Evolutionary conservation across 495 filamentous ascomycete genomes (phyloP).

Genomic region (Neurospora africana): DNA sequence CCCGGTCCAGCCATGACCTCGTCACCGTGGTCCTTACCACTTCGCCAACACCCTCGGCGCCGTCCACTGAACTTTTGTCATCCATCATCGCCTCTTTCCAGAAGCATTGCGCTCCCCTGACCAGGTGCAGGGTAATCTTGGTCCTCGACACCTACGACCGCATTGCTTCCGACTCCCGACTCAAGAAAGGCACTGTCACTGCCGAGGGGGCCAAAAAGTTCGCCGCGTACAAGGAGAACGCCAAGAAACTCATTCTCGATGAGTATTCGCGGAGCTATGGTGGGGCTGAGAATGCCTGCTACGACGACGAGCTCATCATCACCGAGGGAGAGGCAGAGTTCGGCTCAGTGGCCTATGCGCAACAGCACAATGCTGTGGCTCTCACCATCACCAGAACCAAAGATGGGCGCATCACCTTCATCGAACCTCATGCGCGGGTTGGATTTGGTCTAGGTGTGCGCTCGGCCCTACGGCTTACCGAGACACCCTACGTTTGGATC

Average conservation of each 20-base stretch:
- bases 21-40: slow-evolving; percentile 39
- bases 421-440: slow-evolving; percentile 31
- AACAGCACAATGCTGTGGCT: slow-evolving; percentile 24
- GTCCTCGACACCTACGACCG: slow-evolving; percentile 38
- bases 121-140: slow-evolving; percentile 28
- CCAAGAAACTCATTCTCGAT: slow-evolving; percentile 25
- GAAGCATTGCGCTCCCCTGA: slow-evolving; percentile 21
- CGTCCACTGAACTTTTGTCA: slow-evolving; percentile 32
- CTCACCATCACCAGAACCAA: slow-evolving; percentile 23
- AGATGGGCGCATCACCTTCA: slow-evolving; percentile 27
- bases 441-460: slow-evolving; percentile 38
- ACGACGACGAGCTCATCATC: slow-evolving; percentile 2
- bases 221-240: slow-evolving; percentile 30
- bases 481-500: slow-evolving; percentile 38
- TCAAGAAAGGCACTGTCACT: slow-evolving; percentile 38
- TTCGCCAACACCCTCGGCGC: slow-evolving; percentile 38
- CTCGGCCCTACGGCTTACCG: slow-evolving; percentile 28
- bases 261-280: slow-evolving; percentile 12
- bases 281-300: not conserved
- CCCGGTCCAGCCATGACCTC: slow-evolving; percentile 6
- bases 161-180: slow-evolving; percentile 22
- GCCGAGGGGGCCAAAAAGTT: slow-evolving; percentile 25
- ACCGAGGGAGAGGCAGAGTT: slow-evolving; percentile 28
- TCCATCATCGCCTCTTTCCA: slow-evolving; percentile 30
- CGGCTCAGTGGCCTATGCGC: slow-evolving; percentile 22